Evolutionary conservation across 352 stramenopile species (phyloP), one percentile per base, ranked within the genome.

Genomic region (Phytophthora niederhauseri): DNA sequence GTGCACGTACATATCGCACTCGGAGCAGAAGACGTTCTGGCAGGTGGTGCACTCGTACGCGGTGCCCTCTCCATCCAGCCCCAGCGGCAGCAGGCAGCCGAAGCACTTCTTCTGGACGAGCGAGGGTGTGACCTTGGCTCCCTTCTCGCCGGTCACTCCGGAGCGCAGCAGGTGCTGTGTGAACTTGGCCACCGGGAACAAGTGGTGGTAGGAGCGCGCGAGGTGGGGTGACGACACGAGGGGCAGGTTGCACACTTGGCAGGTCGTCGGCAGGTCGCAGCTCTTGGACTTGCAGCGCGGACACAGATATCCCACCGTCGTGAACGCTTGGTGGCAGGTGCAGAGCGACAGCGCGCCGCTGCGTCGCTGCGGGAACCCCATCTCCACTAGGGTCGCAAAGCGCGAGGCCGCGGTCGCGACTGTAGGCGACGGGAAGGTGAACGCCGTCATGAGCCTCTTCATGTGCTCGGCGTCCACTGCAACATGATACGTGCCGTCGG

Each of bases 1-100:
- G 78, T 99, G 97, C 68, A 99, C 93, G 82, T 98, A 99, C 31
- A 98, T 84, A 82, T 99, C 97, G 68, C 98, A 99, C 78, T 99
- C 94, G 38, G 90, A 91, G 78, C 97, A 99, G 80, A 99, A 99
- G 12, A 88, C 53, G 69, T 96, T 93, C 6, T 81, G 54, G 70
- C 98, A 99, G 54, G 90, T 82, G 0, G 88, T 87, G 72, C 98
- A 99, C 55, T 84, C 51, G 60, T 94, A 96, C 31, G 82, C 84
- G 2, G 70, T 75, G 55, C 74, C 76, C 43, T 91, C 80, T 12
- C 69, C 68, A 52, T 92, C 73, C 43, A 71, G 57, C 49, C 72
- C 63, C 31, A 91, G 57, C n/a, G 81, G 77, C 57, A 93, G 63
- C 30, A 94, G 50, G 62, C 90, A 97, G 55, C 82, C 87, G 66